phyloP scores from a whole-genome alignment of 164 flowering plant genomes.

The Liriodendron chinense region DNA sequence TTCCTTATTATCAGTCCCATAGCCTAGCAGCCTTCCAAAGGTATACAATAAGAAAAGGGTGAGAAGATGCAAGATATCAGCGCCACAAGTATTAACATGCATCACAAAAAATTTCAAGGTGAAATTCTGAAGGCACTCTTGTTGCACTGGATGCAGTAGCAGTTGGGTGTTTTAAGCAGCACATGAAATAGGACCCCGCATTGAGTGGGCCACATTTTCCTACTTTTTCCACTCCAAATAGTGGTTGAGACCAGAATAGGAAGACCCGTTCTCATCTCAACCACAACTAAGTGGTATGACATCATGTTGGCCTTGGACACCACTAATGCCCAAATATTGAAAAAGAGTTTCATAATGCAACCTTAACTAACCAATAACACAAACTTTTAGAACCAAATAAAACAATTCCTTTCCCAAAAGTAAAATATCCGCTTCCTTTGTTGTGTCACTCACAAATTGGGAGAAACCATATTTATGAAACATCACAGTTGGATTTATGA shows the following conservation, averaged over 20 bases:
- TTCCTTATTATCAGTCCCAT: conserved; percentile 36
- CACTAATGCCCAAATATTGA: too few relatives aligned
- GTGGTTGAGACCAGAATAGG: neutral
- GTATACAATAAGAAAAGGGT: conserved; percentile 1
- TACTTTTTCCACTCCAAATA: neutral
- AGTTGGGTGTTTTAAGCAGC: neutral
- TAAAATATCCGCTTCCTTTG: too few relatives aligned
- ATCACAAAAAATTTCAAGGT: neutral
- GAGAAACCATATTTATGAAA: too few relatives aligned
- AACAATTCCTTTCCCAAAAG: too few relatives aligned
- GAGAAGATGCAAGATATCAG: neutral
- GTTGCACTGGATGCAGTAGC: neutral
- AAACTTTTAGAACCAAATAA: too few relatives aligned
- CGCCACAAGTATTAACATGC: neutral
- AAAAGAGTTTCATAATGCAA: too few relatives aligned
- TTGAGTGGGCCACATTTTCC: neutral
- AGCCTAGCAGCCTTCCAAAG: conserved; percentile 48
- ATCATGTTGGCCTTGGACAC: too few relatives aligned
- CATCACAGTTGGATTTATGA: too few relatives aligned
- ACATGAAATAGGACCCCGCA: neutral
- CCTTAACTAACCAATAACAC: too few relatives aligned
- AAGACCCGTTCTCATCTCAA: neutral
- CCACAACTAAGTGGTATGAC: neutral
- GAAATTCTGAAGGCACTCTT: neutral
- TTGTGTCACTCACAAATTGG: too few relatives aligned